Base-by-base conservation (phyloP, 768 basidiomycete genomes). In the Gloeophyllum trabeum region DNA sequence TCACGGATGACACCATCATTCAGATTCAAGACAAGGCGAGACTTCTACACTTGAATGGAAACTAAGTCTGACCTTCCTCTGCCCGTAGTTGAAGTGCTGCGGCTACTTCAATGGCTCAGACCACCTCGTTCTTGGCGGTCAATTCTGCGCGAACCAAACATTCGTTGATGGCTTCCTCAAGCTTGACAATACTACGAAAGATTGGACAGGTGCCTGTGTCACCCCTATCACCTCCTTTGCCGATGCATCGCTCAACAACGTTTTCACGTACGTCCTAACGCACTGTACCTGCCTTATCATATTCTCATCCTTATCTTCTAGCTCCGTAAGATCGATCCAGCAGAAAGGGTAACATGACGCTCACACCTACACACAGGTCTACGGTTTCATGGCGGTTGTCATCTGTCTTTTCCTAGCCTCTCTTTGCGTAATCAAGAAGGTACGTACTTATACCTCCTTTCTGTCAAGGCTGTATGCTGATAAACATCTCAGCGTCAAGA, bases 401-500 rank as follows among this genome's bases (percentile, higher is more conserved):
- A 61, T 85, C 30, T 70, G 72, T 45, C 66, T 93, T 47, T 74
- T 91, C 56, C 65, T 94, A 38, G 77, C 86, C 5, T 81, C 87
- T 19, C 69, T 86, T 43, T 94, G 89, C 62, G 74, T 93, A 34
- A 89, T 96, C 54, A 88, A 84, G 56, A 87, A 86, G 73, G 81
- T 85, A 44, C 49, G 73, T 74, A 6, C 37, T 25, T n/a, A n/a
- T n/a, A n/a, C n/a, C n/a, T n/a, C 20, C 16, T 30, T 18, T 40
- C 20, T 10, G 6, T 46, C 39, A 14, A 18, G 39, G 7, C 13
- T 36, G 13, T 20, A 19, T 18, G 14, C 6, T 20, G 28, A 6
- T 35, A 35, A 21, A 16, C 26, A n/a, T 26, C 40, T 40, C 64
- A 89, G 86, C 74, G 88, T 51, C 66, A 79, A 57, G 81, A 91